Conservation (phyloP, 495 filamentous ascomycete species). For the Aspergillus egyptiacus region DNA sequence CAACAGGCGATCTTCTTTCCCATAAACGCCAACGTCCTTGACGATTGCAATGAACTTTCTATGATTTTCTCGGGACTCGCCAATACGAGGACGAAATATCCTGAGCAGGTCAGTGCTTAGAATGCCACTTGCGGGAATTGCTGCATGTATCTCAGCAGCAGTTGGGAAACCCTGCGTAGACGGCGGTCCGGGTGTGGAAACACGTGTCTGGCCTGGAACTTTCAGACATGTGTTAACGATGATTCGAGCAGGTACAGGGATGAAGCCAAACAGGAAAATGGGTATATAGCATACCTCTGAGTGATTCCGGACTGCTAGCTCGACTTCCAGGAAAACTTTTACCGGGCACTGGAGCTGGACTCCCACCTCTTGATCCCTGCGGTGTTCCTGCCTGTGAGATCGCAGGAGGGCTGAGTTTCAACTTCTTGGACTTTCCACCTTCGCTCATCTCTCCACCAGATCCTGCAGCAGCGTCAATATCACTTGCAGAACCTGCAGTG, state of each 20-base stretch:
- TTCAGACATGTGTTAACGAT: neutral
- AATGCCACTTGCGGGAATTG: conserved; percentile 63
- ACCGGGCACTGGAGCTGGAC: conserved; percentile 36
- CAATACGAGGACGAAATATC: conserved; percentile 56
- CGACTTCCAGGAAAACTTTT: conserved; percentile 31
- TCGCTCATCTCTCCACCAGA: conserved; percentile 65
- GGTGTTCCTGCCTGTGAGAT: conserved; percentile 48
- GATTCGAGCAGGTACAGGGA: neutral
- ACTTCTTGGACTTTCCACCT: conserved; percentile 60
- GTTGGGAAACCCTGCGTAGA: conserved; percentile 45
- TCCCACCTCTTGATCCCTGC: conserved; percentile 49
- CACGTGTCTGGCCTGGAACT: conserved; percentile 23
- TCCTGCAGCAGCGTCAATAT: conserved; percentile 69
- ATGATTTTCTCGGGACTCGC: conserved; percentile 42
- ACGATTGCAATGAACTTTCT: conserved; percentile 42
- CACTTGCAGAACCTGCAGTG: conserved; percentile 63
- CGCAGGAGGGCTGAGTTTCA: conserved; percentile 53
- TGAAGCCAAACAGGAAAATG: neutral
- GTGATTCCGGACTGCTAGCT: conserved; percentile 35
- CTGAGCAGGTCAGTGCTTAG: conserved; percentile 54
- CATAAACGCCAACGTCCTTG: conserved; percentile 43
- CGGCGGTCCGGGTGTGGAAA: conserved; percentile 30
- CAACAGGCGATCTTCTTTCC: conserved; percentile 40
- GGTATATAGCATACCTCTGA: conserved; percentile 25
- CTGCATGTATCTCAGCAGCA: conserved; percentile 63